Base-by-base conservation (phyloP, 2,329 filamentous ascomycete species). In the Calonectria leucothoes region DNA sequence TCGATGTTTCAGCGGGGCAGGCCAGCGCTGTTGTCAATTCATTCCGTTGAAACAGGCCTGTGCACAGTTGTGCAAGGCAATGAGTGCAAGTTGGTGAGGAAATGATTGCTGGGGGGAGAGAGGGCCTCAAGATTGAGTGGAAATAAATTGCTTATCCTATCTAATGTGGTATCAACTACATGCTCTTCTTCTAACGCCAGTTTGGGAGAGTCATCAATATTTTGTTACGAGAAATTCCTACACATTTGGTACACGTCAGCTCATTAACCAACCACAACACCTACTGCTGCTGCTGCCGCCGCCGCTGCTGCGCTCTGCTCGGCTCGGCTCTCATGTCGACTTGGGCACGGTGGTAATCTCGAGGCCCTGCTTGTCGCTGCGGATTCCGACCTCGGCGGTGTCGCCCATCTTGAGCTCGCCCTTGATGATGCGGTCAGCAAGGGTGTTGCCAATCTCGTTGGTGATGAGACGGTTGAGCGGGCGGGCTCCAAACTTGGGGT, bases 401-500 rank as follows among this genome's bases (percentile, higher is more conserved):
- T 98, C 93, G 0, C 95, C 95, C 71, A 88, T 91, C 84, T 92
- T 94, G 73, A 98, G 85, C 83, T 95, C 88, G 25, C 97, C 97
- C 69, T 94, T 89, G 79, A 98, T 98, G 79, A 99, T 97, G 86
- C 93, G 94, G 82, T 98, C 96, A 0, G 97, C 97, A 48, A 98
- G 89, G 4, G 92, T 89, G 83, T 98, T 98, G 73, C 94, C 93
- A 77, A 99, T 95, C 85, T 98, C 92, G 81, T 94, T 98, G 27
- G 94, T 92, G 77, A 98, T 98, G 66, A 98, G 89, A 45, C 97
- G 90, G 84, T 98, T 98, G 37, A 98, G 88, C 33, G 97, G 97
- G 8, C 97, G 90, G 10, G 97, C 97, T 75, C 97, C 97, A 82
- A 95, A 98, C 80, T 93, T 93, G 27, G 96, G 95, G 81, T 98